These are phyloP conservation scores for Gossypium trilobum DNA, from an alignment of 441 rosid genomes.

Conservation along the genomic window DNA sequence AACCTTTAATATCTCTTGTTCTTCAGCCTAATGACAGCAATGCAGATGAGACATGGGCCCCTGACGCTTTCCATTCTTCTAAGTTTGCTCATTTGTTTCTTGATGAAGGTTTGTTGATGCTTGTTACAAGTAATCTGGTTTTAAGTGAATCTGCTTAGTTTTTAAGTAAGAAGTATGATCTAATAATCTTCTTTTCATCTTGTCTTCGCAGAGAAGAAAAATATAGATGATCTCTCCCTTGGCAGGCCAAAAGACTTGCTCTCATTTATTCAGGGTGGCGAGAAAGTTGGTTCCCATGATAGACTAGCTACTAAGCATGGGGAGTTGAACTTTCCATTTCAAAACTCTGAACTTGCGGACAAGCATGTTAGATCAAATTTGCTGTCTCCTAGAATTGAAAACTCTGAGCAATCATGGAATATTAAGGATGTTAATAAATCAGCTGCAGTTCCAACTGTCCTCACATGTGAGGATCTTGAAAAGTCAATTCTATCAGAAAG, in stretches of 20 bases:
- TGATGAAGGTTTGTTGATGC: conserved; percentile 64
- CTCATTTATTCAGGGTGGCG: conserved; percentile 70
- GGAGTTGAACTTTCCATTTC: conserved; percentile 30
- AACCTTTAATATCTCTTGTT: conserved; percentile 13
- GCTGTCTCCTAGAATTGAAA: conserved; percentile 22
- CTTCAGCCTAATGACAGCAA: conserved; percentile 42
- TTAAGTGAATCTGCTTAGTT: not conserved
- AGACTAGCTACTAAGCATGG: conserved; percentile 25
- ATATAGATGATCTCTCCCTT: conserved; percentile 33
- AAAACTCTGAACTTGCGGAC: conserved; percentile 30
- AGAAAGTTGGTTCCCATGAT: conserved; percentile 46
- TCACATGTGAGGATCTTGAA: conserved; percentile 99
- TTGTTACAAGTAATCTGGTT: not conserved
- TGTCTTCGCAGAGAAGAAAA: conserved; percentile 55
- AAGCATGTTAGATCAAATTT: conserved; percentile 23
- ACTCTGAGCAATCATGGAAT: conserved; percentile 23
- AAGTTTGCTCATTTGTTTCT: conserved; percentile 83
- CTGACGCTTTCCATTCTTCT: conserved; percentile 53
- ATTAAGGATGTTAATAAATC: conserved; percentile 25
- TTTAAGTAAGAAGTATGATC: not conserved
- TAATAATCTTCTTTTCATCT: not conserved
- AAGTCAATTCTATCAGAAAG: conserved; percentile 75
- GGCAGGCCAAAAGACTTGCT: conserved; percentile 51
- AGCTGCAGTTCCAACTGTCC: conserved; percentile 53
- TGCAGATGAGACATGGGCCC: conserved; percentile 38